Percentiles rank a stretch among this genome's conserved stretches.
Conservation (phyloP, 2,329 filamentous ascomycete genomes). For the Phoma herbarum region DNA sequence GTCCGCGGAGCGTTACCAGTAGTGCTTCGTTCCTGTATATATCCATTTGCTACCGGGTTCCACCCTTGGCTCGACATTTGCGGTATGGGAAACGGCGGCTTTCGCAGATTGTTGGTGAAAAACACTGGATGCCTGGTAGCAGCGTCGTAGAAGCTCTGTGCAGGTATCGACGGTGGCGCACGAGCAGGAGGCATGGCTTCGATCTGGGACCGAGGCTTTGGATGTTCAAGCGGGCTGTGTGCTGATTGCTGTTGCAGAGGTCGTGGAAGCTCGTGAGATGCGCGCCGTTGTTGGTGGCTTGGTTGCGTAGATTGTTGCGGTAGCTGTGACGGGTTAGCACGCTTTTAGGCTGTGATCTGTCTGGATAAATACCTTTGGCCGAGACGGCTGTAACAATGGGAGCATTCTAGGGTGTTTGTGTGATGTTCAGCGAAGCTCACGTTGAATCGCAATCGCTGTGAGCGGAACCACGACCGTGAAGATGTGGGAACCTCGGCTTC, state of each 20-base stretch:
- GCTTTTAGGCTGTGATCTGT: neutral
- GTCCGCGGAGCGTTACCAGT: constrained; percentile 20
- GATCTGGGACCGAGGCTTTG: constrained; percentile 54
- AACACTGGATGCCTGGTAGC: constrained; percentile 77
- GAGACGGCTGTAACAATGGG: constrained; percentile 50
- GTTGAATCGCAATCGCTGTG: neutral
- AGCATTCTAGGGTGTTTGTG: constrained; percentile 44
- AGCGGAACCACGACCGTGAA: constrained; percentile 20
- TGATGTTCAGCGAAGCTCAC: constrained; percentile 21
- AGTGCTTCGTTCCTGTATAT: constrained; percentile 43
- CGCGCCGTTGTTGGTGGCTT: constrained; percentile 40
- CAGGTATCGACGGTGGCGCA: constrained; percentile 29
- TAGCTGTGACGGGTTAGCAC: constrained; percentile 21
- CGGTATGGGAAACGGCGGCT: constrained; percentile 59
- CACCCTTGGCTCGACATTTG: constrained; percentile 46
- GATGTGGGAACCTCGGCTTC: constrained; percentile 16
- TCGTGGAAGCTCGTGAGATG: constrained; percentile 29
- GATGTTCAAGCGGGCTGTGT: neutral
- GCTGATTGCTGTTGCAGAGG: constrained; percentile 5
- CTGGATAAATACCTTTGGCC: constrained; percentile 48
- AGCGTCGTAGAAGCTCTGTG: constrained; percentile 58
- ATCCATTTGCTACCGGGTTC: constrained; percentile 57
- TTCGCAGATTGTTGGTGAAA: constrained; percentile 71
- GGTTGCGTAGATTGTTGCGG: constrained; percentile 35
- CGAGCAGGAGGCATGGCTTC: constrained; percentile 58